phyloP scores from a whole-genome alignment of 2,329 filamentous ascomycete species.

The Volutella citrinella region DNA sequence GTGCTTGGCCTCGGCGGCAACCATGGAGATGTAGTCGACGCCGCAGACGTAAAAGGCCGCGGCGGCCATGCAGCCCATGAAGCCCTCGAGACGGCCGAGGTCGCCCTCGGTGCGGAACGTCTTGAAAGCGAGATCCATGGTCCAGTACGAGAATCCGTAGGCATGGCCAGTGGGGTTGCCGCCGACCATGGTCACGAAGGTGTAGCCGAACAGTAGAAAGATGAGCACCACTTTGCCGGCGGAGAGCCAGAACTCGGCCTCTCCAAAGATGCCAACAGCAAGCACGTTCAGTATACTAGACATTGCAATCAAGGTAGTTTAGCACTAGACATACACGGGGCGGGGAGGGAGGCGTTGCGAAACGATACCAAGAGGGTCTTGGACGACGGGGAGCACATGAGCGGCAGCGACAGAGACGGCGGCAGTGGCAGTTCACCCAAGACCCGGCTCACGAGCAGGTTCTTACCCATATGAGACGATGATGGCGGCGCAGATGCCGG shows the following conservation, averaged over 20 bases:
- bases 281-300: constrained; percentile 36
- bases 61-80: constrained; percentile 13
- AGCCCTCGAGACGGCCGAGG: constrained; percentile 15
- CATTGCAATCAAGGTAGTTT: constrained; percentile 13
- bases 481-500: constrained; percentile 27
- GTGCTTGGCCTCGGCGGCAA: no score
- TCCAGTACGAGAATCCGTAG: constrained; percentile 19
- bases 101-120: constrained; percentile 13
- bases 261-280: constrained; percentile 20
- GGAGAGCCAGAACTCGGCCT: no score
- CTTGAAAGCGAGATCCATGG: constrained; percentile 11
- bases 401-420: no score
- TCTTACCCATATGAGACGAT: constrained; percentile 20
- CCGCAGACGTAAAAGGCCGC: constrained; percentile 18
- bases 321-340: constrained; percentile 14
- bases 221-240: constrained; percentile 17
- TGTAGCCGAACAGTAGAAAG: constrained; percentile 19
- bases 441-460: constrained; percentile 11
- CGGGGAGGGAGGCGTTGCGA: not conserved
- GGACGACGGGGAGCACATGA: constrained; percentile 17
- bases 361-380: constrained; percentile 9
- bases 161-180: constrained; percentile 16
- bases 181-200: constrained; percentile 20
- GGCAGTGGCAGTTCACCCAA: no score
- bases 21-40: constrained; percentile 21